phyloP scores from a whole-genome alignment of 129 eudicot species.

The Ambrosia artemisiifolia region DNA sequence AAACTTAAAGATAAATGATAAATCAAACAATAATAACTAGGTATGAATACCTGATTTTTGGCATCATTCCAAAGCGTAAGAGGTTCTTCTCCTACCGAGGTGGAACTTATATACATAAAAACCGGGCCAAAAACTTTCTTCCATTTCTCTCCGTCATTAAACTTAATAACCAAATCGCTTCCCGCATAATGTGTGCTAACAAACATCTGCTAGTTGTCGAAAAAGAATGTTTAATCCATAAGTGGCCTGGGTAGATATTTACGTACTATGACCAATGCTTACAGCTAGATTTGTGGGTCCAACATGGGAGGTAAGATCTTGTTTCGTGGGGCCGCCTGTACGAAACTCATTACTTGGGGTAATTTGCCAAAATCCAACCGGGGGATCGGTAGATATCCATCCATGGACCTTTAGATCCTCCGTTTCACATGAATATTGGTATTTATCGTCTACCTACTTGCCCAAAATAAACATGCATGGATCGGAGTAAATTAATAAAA shows the following conservation, averaged over 20 bases:
- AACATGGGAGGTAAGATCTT: slow-evolving; percentile 66
- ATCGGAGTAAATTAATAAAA: not conserved
- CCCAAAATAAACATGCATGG: not conserved
- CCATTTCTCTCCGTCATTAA: slow-evolving; percentile 72
- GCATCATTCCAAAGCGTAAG: slow-evolving; percentile 69
- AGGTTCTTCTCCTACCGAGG: slow-evolving; percentile 37
- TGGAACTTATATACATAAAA: slow-evolving; percentile 60
- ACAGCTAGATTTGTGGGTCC: slow-evolving; percentile 76
- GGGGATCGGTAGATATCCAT: slow-evolving; percentile 47
- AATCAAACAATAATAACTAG: no score
- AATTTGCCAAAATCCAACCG: slow-evolving; percentile 59
- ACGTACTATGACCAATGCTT: slow-evolving; percentile 11
- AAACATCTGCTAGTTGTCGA: slow-evolving; percentile 25
- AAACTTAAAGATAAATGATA: no score
- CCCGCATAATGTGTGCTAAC: slow-evolving; percentile 82
- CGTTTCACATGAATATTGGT: slow-evolving; percentile 56
- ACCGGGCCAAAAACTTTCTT: slow-evolving; percentile 91
- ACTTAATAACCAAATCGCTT: slow-evolving; percentile 57
- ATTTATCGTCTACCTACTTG: slow-evolving; percentile 63
- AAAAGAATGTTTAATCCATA: not conserved
- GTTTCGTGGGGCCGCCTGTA: slow-evolving; percentile 50
- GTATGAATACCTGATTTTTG: slow-evolving; percentile 39
- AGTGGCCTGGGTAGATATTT: not conserved
- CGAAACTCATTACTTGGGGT: slow-evolving; percentile 56
- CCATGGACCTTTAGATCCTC: slow-evolving; percentile 58